Conservation (phyloP, 2,329 filamentous ascomycete species). For the Pseudogymnoascus sp. region DNA sequence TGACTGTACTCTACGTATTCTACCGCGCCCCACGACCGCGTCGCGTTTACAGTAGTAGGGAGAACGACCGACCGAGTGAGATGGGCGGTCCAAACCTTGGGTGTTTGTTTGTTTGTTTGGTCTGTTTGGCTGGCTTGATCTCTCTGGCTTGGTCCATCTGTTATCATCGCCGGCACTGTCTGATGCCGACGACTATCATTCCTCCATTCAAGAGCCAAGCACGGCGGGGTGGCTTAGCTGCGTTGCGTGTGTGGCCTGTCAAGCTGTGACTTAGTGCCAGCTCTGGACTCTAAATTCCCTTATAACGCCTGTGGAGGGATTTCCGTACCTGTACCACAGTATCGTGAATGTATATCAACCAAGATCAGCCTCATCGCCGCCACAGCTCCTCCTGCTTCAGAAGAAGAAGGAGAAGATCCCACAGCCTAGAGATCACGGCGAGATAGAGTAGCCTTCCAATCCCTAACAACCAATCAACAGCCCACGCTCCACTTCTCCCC, state of each 20-base stretch:
- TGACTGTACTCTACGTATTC: not conserved
- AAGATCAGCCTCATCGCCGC: not conserved
- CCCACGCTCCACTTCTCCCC: not conserved
- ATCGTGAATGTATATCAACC: no score
- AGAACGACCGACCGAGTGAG: not conserved
- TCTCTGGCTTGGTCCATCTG: not conserved
- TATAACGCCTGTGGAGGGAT: not conserved
- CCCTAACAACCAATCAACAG: not conserved
- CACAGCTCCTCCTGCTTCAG: not conserved
- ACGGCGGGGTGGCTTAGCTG: not conserved
- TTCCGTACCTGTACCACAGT: not conserved
- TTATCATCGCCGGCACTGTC: not conserved
- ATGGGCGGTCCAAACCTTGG: not conserved
- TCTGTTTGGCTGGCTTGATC: not conserved
- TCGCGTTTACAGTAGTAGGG: not conserved
- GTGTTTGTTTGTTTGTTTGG: not conserved
- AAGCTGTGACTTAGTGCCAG: not conserved
- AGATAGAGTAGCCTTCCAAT: not conserved
- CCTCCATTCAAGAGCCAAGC: not conserved
- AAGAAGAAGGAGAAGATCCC: not conserved
- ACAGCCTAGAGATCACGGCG: not conserved
- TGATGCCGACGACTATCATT: no score
- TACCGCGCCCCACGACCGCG: not conserved
- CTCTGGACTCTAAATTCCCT: not conserved
- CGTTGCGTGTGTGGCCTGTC: not conserved